Base-by-base conservation (phyloP, 345 rosid genomes). In the Syzygium aqueum region DNA sequence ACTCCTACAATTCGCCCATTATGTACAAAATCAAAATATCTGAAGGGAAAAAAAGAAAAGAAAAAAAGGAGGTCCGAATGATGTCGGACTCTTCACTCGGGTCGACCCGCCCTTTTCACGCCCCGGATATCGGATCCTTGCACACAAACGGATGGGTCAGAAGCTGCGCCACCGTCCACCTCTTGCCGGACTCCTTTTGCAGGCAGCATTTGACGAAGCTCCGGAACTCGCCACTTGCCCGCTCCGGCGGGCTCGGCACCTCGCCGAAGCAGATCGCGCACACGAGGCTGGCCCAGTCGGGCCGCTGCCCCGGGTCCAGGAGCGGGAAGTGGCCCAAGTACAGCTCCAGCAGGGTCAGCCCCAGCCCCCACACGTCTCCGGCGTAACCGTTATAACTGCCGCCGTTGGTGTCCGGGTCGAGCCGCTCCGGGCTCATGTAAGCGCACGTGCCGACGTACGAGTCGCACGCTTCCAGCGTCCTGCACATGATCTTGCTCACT, bases 341-440 rank as follows among this genome's bases (percentile, higher is more conserved):
- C 53, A 97, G 96, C 92, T 97, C 99, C 67, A 97, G 80, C 51
- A 96, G 89, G 85, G 96, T 96, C 33, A 97, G 89, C 50, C 99
- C 98, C 37, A 97, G 91, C 87, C 98, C 95, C 99, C 99, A 96
- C 0, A 96, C 92, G 90, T 97, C 99, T 0, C 95, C 98, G 4
- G 98, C 98, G 84, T 92, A 97, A 0, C 97, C 94, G 51, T 96
- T 89, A 53, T 94, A 94, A 27, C 90, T 93, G 6, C 95, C 95
- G 5, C 95, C 95, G 11, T 93, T 86, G 0, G 95, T 57, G 13
- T 93, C 98, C 0, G 99, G 96, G 53, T 97, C 98, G 61, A 97
- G 95, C 53, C 98, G 87, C 87, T 97, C 99, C 0, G 98, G 99
- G n/a, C 98, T 96, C 99, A 97, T 97, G 87, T 97, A 97, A n/a